phyloP scores from a whole-genome alignment of 768 basidiomycete species.

The Hygrocybe coccinea region DNA sequence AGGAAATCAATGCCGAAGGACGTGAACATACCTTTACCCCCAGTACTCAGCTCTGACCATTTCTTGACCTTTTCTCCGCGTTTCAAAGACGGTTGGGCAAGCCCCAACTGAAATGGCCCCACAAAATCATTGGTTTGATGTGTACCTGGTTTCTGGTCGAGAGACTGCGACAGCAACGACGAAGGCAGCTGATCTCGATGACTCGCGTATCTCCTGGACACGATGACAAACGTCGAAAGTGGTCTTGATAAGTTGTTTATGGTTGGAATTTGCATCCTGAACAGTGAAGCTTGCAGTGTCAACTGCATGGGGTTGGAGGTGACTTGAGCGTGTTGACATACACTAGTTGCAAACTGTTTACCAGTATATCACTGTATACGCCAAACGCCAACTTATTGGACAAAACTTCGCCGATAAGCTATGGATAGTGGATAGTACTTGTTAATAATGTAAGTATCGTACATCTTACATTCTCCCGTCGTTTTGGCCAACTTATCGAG shows the following conservation, averaged over 20 bases:
- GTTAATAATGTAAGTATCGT: too few species aligned
- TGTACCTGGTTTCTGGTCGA: conserved; percentile 52
- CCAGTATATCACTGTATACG: too few species aligned
- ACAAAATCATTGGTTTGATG: conserved; percentile 52
- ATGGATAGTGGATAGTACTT: too few species aligned
- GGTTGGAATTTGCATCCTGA: neutral
- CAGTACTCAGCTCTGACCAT: conserved; percentile 73
- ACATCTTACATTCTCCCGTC: too few species aligned
- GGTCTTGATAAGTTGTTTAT: neutral
- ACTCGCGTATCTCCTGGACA: conserved; percentile 41
- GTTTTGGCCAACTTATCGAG: too few species aligned
- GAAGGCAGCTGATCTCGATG: conserved; percentile 42
- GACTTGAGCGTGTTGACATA: too few species aligned
- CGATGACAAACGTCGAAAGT: neutral
- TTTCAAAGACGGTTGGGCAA: conserved; percentile 51
- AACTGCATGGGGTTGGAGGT: too few species aligned
- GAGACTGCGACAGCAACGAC: conserved; percentile 56
- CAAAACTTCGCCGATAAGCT: too few species aligned
- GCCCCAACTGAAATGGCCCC: conserved; percentile 75
- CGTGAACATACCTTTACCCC: conserved; percentile 62
- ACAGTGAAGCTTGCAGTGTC: neutral
- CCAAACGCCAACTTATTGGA: too few species aligned
- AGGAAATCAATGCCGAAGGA: neutral
- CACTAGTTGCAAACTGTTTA: too few species aligned
- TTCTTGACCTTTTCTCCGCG: conserved; percentile 57